These are phyloP conservation scores for Protea cynaroides DNA, from an alignment of 164 flowering plant genomes.

Conservation along the genomic window DNA sequence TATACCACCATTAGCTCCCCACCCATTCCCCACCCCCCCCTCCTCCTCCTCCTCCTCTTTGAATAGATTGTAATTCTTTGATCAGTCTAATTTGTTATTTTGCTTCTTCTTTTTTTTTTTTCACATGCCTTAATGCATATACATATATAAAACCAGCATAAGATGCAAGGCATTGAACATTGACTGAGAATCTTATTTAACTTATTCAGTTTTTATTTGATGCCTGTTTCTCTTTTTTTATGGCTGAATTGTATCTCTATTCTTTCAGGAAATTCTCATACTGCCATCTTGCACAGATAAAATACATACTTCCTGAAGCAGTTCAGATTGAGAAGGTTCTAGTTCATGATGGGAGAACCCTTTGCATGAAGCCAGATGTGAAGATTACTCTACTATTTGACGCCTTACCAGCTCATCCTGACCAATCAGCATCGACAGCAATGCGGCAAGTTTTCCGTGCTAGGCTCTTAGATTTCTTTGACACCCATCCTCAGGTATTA, in stretches of 20 bases:
- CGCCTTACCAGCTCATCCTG: conserved; percentile 30
- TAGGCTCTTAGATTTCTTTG: conserved; percentile 35
- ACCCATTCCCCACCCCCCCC: too few species aligned
- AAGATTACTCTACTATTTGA: conserved; percentile 37
- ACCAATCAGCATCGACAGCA: conserved; percentile 35
- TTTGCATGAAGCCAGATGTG: conserved; percentile 66
- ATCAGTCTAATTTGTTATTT: too few species aligned
- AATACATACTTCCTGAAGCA: conserved; percentile 64
- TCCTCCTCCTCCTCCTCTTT: too few species aligned
- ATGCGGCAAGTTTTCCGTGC: conserved; percentile 38
- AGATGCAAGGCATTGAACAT: not conserved
- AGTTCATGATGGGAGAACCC: conserved; percentile 45
- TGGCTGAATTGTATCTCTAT: conserved; percentile 2
- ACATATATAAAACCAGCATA: not conserved
- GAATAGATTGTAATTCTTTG: too few species aligned
- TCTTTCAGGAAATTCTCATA: conserved; percentile 44
- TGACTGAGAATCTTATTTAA: not conserved
- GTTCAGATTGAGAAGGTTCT: conserved; percentile 48
- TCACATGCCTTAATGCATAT: not conserved
- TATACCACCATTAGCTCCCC: too few species aligned
- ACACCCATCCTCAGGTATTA: conserved; percentile 49
- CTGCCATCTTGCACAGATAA: conserved; percentile 61
- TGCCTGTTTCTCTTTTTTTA: not conserved
- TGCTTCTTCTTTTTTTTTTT: not conserved
- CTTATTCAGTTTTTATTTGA: not conserved